These are phyloP conservation scores for Testicularia cyperi DNA, from an alignment of 1,284 basidiomycete genomes.

Conservation along the genomic window DNA sequence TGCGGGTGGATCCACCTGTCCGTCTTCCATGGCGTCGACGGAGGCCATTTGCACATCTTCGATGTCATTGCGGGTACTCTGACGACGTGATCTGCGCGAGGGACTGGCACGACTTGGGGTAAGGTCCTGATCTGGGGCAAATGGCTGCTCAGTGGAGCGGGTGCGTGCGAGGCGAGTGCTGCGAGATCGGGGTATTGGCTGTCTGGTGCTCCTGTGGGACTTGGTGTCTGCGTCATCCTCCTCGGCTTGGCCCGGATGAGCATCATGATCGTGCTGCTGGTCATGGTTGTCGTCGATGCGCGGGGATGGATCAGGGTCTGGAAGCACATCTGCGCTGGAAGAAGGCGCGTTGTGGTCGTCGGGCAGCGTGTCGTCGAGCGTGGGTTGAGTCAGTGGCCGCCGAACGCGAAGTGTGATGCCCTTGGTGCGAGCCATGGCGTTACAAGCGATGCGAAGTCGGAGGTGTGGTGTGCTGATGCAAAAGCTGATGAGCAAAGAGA, in stretches of 20 bases:
- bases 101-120: conserved; percentile 11
- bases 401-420: conserved; percentile 34
- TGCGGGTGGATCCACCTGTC: conserved; percentile 4
- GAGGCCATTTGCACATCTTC: conserved; percentile 11
- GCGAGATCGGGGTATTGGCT: conserved; percentile 9
- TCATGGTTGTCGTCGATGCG: too few relatives aligned
- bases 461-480: too few relatives aligned
- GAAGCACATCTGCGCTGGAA: too few relatives aligned
- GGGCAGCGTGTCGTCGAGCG: too few relatives aligned
- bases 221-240: conserved; percentile 17
- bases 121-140: conserved; percentile 8
- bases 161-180: conserved; percentile 17
- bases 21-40: neutral
- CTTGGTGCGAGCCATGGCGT: conserved; percentile 28
- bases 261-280: too few relatives aligned
- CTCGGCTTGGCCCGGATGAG: neutral
- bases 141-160: conserved; percentile 17
- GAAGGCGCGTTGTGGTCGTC: too few relatives aligned
- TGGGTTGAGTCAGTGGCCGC: too few relatives aligned
- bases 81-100: conserved; percentile 25
- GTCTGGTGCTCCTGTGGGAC: conserved; percentile 3
- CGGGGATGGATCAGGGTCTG: conserved; percentile 3
- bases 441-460: too few relatives aligned
- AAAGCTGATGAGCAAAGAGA: too few relatives aligned
- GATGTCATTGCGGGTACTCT: conserved; percentile 9